phyloP scores from a whole-genome alignment of 768 basidiomycete genomes.

The Lenzites betulinus region DNA sequence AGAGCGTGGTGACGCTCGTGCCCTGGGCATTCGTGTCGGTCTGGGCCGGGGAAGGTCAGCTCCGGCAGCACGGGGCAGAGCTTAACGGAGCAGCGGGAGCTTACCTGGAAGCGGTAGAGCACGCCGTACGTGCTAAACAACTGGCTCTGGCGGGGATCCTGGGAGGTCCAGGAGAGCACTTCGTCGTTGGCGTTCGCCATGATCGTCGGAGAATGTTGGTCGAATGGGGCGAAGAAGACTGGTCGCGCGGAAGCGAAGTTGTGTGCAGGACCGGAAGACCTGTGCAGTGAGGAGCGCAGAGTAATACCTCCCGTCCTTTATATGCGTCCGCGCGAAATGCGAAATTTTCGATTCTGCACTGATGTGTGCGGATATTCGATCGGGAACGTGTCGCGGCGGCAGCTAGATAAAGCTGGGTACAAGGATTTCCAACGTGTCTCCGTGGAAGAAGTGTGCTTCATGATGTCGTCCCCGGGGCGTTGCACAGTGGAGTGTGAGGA shows the following conservation, averaged over 20 bases:
- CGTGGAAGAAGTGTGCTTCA: constrained; percentile 63
- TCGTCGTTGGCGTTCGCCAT: constrained; percentile 54
- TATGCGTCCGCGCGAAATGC: constrained; percentile 43
- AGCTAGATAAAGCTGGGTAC: constrained; percentile 75
- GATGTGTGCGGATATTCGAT: constrained; percentile 61
- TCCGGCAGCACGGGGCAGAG: constrained; percentile 22
- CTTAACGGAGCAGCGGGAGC: constrained; percentile 27
- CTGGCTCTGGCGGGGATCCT: constrained; percentile 80
- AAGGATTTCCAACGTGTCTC: constrained; percentile 68
- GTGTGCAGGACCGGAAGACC: constrained; percentile 16
- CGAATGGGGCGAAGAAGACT: constrained; percentile 25
- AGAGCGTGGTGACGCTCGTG: constrained; percentile 74
- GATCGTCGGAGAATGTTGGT: constrained; percentile 31
- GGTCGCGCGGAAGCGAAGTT: constrained; percentile 16
- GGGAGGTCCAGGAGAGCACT: constrained; percentile 84
- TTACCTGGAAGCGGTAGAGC: constrained; percentile 78
- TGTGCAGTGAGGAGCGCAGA: constrained; percentile 21
- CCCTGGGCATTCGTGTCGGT: constrained; percentile 65
- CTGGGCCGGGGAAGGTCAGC: constrained; percentile 44
- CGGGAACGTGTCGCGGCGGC: constrained; percentile 76
- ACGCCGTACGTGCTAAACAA: constrained; percentile 83
- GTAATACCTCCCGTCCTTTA: constrained; percentile 44
- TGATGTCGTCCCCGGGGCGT: constrained; percentile 49
- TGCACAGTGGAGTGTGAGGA: constrained; percentile 71
- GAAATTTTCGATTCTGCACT: constrained; percentile 49